Percentiles rank a stretch among this genome's conserved stretches.
These are phyloP conservation scores for Athelia sp. DNA, from an alignment of 1,284 basidiomycete species.

Conservation along the genomic window DNA sequence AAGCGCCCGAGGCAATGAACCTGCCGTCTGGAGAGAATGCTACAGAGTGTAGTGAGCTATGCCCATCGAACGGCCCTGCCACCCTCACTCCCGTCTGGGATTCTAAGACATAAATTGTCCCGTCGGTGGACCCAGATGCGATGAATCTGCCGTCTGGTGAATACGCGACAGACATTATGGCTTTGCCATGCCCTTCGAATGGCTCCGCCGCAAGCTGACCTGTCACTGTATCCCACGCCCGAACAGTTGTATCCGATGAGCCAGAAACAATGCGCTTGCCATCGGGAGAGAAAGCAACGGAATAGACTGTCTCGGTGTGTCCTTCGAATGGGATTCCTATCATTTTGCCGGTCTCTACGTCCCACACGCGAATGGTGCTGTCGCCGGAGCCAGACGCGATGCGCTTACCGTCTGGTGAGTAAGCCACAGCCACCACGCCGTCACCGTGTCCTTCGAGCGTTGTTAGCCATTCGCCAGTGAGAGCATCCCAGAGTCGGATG, in stretches of 20 bases:
- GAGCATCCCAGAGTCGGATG: neutral
- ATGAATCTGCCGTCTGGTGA: constrained; percentile 17
- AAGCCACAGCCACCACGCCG: constrained; percentile 4
- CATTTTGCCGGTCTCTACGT: neutral
- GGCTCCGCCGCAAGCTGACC: constrained; percentile 3
- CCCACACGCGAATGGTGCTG: neutral
- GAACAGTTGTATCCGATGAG: constrained; percentile 11
- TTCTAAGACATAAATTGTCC: constrained; percentile 8
- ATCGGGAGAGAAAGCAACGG: constrained; percentile 12
- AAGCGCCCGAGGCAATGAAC: constrained; percentile 3
- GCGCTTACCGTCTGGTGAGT: constrained; percentile 4
- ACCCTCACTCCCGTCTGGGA: neutral
- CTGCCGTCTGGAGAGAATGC: constrained; percentile 5
- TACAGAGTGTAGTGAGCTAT: constrained; percentile 1
- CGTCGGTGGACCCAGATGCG: constrained; percentile 14
- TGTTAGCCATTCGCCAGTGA: neutral
- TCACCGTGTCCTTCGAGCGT: neutral
- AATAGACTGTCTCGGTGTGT: neutral
- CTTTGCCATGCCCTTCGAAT: constrained; percentile 5
- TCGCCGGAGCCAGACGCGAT: constrained; percentile 1
- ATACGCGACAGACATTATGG: constrained; percentile 14
- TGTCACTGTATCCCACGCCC: constrained; percentile 10
- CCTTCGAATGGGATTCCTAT: no score
- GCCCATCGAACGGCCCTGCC: no score
- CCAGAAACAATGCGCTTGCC: constrained; percentile 14